Conservation (phyloP, 2,329 filamentous ascomycete species). For the Fusarium sp. region DNA sequence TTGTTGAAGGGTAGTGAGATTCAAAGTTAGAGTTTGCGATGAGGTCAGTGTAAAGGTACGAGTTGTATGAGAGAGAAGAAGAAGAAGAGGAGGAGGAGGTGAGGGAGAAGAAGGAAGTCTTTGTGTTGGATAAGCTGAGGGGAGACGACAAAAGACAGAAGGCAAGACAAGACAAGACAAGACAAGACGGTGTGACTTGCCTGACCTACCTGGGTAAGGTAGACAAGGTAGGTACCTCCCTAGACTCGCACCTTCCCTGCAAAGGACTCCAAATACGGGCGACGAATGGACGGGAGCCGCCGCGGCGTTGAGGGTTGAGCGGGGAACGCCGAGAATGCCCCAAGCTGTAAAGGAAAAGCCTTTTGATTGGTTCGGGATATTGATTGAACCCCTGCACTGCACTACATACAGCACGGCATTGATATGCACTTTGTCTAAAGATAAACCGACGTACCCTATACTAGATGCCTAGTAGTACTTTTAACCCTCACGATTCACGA, state of each 20-base stretch:
- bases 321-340: conserved; percentile 36
- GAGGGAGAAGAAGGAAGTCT: conserved; percentile 3
- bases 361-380: conserved; percentile 33
- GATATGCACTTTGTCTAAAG: background rate
- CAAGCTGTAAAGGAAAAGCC: conserved; percentile 22
- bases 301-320: conserved; percentile 40
- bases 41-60: background rate
- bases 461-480: background rate
- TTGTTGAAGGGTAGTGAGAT: conserved; percentile 44
- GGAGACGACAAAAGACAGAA: conserved; percentile 6
- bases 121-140: conserved; percentile 19
- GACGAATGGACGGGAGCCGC: conserved; percentile 38
- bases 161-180: background rate
- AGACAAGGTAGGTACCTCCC: background rate
- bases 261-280: conserved; percentile 29
- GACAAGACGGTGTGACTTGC: conserved; percentile 35
- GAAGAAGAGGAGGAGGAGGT: background rate
- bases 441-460: conserved; percentile 27
- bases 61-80: background rate
- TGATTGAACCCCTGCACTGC: conserved; percentile 13
- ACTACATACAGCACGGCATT: conserved; percentile 11
- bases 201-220: conserved; percentile 23
- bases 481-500: conserved; percentile 4
- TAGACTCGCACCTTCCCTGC: conserved; percentile 7
- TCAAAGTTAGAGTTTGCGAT: background rate